Evolutionary conservation across 2,329 filamentous ascomycete species (phyloP).

Genomic region (Aureobasidium mangrovei): DNA sequence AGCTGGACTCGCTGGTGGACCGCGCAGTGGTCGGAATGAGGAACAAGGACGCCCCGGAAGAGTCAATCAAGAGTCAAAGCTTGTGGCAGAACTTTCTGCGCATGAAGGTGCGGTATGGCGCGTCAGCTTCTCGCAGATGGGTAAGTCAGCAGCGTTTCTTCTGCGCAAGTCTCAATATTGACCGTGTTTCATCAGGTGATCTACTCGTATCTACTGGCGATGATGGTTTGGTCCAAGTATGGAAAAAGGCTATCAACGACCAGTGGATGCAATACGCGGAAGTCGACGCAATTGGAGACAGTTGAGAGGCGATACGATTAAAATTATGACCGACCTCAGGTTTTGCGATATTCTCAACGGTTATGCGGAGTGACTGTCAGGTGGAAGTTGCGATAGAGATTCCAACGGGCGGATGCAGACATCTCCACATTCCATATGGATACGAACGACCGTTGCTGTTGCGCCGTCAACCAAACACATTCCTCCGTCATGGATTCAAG

Average conservation of each 20-base stretch:
- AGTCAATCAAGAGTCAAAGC: constrained; percentile 52
- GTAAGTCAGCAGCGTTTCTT: constrained; percentile 22
- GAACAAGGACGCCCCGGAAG: constrained; percentile 53
- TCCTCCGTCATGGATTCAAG: constrained; percentile 5
- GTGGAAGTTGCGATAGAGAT: not conserved
- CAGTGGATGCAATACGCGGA: constrained; percentile 42
- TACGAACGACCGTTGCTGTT: constrained; percentile 1
- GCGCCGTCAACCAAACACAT: constrained; percentile 11
- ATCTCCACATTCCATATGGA: not conserved
- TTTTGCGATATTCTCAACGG: not conserved
- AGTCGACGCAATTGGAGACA: constrained; percentile 30
- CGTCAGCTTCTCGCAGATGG: constrained; percentile 53
- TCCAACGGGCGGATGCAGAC: not conserved
- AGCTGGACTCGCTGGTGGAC: constrained; percentile 41
- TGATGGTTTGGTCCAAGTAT: constrained; percentile 51
- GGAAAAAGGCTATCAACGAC: constrained; percentile 41
- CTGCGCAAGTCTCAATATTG: constrained; percentile 5
- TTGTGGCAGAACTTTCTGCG: constrained; percentile 58
- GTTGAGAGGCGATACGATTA: constrained; percentile 1
- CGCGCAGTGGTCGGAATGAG: constrained; percentile 43
- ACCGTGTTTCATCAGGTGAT: constrained; percentile 52
- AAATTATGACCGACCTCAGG: not conserved
- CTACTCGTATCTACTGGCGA: constrained; percentile 68
- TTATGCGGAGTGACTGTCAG: not conserved
- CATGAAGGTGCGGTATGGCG: constrained; percentile 67